Evolutionary conservation across 768 basidiomycete genomes (phyloP), one percentile per base, ranked within the genome.

Genomic region (Mycena kentingensis): DNA sequence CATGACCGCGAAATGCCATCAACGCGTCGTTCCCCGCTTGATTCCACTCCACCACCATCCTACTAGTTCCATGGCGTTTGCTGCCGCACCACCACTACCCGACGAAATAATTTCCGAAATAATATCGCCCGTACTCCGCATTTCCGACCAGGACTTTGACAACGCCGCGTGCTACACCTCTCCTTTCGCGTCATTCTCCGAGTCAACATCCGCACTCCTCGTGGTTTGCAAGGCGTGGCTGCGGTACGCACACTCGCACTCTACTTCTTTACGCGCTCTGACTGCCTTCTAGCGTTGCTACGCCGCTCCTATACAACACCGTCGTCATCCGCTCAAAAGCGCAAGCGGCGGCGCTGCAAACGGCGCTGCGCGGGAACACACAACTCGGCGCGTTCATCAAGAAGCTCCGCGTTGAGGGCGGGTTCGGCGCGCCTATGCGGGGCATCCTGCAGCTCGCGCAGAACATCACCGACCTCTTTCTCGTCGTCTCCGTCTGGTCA

Each of bases 361-460:
- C 36, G 1, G 52, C 60, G 0, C 48, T 68, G 1, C 47, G 54
- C 18, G 32, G 21, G 6, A 63, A 63, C 35, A 19, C 29, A 13
- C 31, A 48, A 5, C 55, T 66, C 3, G 67, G 62, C 18, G 11
- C 21, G 4, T 62, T 63, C 37, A 65, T 66, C 36, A 57, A 60
- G 43, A 66, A 65, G 39, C 50, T 67, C 10, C 58, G 64, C n/a
- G 50, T 66, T 28, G 63, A 66, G 47, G 62, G 63, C 11, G 62
- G 60, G 1, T 63, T 55, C 15, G 59, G 61, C 7, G 3, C 45
- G 37, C 5, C 54, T 10, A 56, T 62, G 51, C 43, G 32, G 12
- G 18, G 11, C 26, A 49, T 57, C 18, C 42, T 57, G 2, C 25
- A 38, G 19, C 13, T n/a, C 24, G 48, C 46, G 18, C 55, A 50